Base-by-base conservation (phyloP, 768 basidiomycete species). In the Phlegmacium glaucopus region DNA sequence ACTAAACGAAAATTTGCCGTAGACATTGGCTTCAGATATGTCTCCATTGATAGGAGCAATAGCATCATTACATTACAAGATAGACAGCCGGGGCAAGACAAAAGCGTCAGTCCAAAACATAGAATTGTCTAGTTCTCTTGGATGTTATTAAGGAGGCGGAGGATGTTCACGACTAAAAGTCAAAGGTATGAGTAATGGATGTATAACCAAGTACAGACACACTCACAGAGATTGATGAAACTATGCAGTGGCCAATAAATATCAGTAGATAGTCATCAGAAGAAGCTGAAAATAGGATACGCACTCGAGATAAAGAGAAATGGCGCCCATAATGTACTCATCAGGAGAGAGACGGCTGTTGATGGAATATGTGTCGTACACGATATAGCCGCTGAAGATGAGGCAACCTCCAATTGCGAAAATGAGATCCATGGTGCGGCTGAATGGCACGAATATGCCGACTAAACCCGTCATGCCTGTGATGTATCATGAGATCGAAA, bases 251-350 rank as follows among this genome's bases (percentile, higher is more conserved):
- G 47, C 29, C 45, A 41, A 52, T 57, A 28, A 67, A 50, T 29
- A 43, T 15, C 27, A 1, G 10, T 18, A 27, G 9, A 41, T 3
- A 35, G 32, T 25, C 9, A 37, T 43, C 12, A 26, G 2, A 39
- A 37, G 25, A 4, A 42, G 4, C 29, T 44, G 18, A 39, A 15
- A 40, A 7, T 39, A 29, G 50, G 34, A n/a, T 9, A 83, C 83
- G 56, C 68, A 88, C 82, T 97, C 95, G 47, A 97, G 83, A 69
- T 97, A 98, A n/a, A 98, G 80, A 54, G 83, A 86, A 60, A 97
- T 86, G 13, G 91, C 77, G 29, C 85, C 95, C 72, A 96, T 72
- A 55, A 96, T 93, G 64, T 80, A 93, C 65, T 99, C 96, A 54
- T 99, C 96, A 4, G 93, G 91, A 1, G 88, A 90, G 15, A 96